Evolutionary conservation across 2,329 filamentous ascomycete genomes (phyloP), one percentile per base, ranked within the genome.

Genomic region (Fusarium sp.): DNA sequence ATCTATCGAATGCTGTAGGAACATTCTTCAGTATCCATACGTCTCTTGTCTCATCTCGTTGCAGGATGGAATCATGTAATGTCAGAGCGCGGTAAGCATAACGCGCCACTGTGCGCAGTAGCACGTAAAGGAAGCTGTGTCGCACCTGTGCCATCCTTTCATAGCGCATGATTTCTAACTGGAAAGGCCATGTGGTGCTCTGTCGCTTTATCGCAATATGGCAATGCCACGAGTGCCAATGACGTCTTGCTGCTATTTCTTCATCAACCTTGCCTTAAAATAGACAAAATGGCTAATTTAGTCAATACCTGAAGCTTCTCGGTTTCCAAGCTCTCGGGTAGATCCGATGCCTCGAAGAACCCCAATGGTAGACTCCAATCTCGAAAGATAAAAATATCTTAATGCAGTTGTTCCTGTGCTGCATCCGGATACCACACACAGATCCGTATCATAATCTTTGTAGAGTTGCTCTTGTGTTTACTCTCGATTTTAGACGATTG

Each of bases 41-140:
- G 41, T 44, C 45, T 57, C n/a, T 31, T 50, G 57, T 70, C 52
- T 70, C 67, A 70, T 52, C 53, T 58, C 56, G 56, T 54, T 48
- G 46, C 55, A 50, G 53, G 53, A 58, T 46, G 31, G 46, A 54
- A 37, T 26, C 61, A 57, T 37, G 42, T 49, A 50, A 44, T 58
- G 58, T 43, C 50, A 64, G 54, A 62, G 51, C 50, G 25, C 53
- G 26, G 41, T 45, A 49, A 58, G 48, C 34, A 48, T 41, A 58
- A 41, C 43, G 48, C 46, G 48, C 56, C 61, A 49, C 55, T 53
- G 23, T 49, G 13, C 37, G 45, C 28, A 56, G 65, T 58, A 55
- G 39, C 56, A 65, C 65, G 48, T 55, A 65, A 46, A 62, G 51
- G 26, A 28, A 37, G 41, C 19, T 55, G 25, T 43, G 60, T 61